Evolutionary conservation across 2,329 filamentous ascomycete species (phyloP), one percentile per base, ranked within the genome.

Genomic region (Verticillium isaacii): DNA sequence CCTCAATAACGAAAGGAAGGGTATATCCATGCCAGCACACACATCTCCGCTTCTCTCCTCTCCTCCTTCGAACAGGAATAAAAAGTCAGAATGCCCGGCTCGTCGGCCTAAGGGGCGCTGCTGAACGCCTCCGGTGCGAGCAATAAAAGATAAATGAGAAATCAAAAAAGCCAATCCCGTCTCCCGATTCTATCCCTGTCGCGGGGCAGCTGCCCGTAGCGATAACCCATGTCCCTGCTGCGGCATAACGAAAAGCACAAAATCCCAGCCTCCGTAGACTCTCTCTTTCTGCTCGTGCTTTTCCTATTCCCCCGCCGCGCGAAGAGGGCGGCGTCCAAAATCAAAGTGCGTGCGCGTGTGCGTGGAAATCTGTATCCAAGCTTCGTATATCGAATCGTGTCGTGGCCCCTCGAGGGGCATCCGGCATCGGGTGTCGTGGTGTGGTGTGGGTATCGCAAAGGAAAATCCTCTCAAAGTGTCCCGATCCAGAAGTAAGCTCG

Each of bases 361-460:
- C 54, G 25, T 32, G 54, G 54, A 56, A 56, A 34, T 25, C 14
- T 32, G 25, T 17, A 32, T 56, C 54, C 54, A 56, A 34, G 54
- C 54, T 19, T 56, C 54, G 54, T 56, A 34, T 56, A 56, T 56
- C 54, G 54, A 56, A 32, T n/a, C 54, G 54, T 55, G 54, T 50
- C 45, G 45, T 50, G 25, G 25, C n/a, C 54, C 32, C 54, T 6
- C 8, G n/a, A 12, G 17, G 54, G 54, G 8, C 54, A 11, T 25
- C 12, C 54, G 54, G 45, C 45, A 34, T 34, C 55, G 55, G 29
- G 23, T 56, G 23, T 56, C 55, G 55, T 61, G 64, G 62, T 50
- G 60, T 62, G 62, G 62, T 58, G 63, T 63, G 64, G 64, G 64
- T 66, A 66, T 66, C 64, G 61, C 57, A 62, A 66, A 65, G 59